These are phyloP conservation scores for Catharanthus roseus DNA, from an alignment of 257 asterid genomes.

Conservation along the genomic window DNA sequence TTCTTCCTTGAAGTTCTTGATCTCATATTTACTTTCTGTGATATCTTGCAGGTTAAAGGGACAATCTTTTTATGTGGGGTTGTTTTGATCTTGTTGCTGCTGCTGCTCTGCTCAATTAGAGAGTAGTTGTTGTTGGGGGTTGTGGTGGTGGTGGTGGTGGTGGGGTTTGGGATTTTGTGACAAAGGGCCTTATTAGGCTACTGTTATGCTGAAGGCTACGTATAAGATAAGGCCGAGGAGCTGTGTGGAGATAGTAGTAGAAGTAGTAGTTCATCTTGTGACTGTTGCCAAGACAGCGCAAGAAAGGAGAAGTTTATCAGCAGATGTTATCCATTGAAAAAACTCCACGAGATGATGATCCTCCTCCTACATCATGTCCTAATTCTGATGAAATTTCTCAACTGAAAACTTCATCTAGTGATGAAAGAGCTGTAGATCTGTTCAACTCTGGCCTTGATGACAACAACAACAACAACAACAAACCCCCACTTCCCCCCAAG, in stretches of 20 bases:
- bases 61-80: constrained; percentile 33
- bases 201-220: constrained; percentile 67
- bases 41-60: constrained; percentile 29
- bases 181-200: constrained; percentile 32
- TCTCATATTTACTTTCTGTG: constrained; percentile 16
- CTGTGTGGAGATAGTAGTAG: constrained; percentile 16
- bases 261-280: constrained; percentile 59
- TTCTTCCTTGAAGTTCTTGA: constrained; percentile 21
- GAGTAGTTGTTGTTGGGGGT: constrained; percentile 11
- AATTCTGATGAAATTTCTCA: constrained; percentile 48
- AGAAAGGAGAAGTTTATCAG: constrained; percentile 54
- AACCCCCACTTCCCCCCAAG: constrained; percentile 53
- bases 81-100: constrained; percentile 28
- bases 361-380: constrained; percentile 18
- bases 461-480: constrained; percentile 31
- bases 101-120: constrained; percentile 8
- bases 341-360: constrained; percentile 90
- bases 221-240: constrained; percentile 33
- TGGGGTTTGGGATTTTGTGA: constrained; percentile 36
- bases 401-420: constrained; percentile 38
- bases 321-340: constrained; percentile 98
- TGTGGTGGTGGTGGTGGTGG: constrained; percentile 28
- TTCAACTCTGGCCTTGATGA: constrained; percentile 50
- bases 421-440: constrained; percentile 72
- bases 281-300: constrained; percentile 77